phyloP scores from a whole-genome alignment of 2,329 filamentous ascomycete species.

The Aspergillus oerlinghausenensis region DNA sequence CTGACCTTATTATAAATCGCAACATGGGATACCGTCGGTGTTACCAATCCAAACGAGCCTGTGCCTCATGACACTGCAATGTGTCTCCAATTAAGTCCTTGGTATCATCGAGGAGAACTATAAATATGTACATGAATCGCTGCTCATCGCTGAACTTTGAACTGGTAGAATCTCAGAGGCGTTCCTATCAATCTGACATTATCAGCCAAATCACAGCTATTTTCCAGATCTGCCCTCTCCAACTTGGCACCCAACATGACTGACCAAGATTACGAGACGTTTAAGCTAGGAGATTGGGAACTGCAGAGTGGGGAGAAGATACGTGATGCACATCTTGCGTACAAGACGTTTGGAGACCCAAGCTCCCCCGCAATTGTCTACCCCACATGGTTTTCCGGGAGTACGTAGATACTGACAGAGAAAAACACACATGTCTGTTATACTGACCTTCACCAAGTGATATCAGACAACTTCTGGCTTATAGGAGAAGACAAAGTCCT shows the following conservation, averaged over 20 bases:
- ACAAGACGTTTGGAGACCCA: constrained; percentile 67
- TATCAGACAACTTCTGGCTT: constrained; percentile 71
- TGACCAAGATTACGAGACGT: constrained; percentile 45
- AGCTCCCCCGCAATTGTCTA: constrained; percentile 66
- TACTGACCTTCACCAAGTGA: constrained; percentile 33
- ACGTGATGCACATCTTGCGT: constrained; percentile 64
- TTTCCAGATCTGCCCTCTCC: not conserved
- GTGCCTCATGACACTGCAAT: not conserved
- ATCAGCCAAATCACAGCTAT: not conserved
- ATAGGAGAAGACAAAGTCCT: constrained; percentile 62
- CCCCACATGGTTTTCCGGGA: constrained; percentile 69
- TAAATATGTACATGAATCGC: not conserved
- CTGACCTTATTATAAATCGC: not conserved
- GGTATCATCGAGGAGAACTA: not conserved
- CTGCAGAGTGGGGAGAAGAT: constrained; percentile 62
- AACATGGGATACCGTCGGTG: not conserved
- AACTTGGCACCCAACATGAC: constrained; percentile 11
- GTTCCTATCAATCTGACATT: not conserved
- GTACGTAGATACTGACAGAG: constrained; percentile 31
- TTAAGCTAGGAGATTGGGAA: constrained; percentile 60
- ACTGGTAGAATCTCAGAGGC: not conserved
- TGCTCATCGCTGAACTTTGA: not conserved
- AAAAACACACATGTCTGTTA: not conserved
- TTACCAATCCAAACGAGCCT: not conserved
- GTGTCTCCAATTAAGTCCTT: not conserved